Percentiles rank a stretch among this genome's conserved stretches.
Conservation (phyloP, 345 rosid species). For the Cardamine chenopodiifolia region DNA sequence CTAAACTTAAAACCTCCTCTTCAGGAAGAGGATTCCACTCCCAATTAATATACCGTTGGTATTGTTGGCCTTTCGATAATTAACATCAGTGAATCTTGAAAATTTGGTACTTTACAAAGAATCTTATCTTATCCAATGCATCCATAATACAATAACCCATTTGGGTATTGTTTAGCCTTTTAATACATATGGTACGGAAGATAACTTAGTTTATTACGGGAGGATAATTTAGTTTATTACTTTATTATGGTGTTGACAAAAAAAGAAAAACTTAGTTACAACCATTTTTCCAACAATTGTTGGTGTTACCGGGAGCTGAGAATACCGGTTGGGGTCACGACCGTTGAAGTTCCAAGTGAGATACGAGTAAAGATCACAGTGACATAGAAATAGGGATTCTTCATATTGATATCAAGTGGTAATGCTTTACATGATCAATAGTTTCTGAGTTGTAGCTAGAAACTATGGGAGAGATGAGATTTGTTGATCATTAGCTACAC, state of each 20-base stretch:
- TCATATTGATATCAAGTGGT: conserved; percentile 32
- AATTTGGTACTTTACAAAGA: background rate
- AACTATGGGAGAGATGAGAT: too few relatives aligned
- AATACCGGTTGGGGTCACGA: too few relatives aligned
- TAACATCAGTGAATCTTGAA: background rate
- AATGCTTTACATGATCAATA: too few relatives aligned
- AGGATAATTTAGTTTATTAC: background rate
- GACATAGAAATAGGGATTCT: conserved; percentile 34
- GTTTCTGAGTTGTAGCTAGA: too few relatives aligned
- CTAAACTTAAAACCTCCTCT: background rate
- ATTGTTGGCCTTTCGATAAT: background rate
- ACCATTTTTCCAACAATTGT: too few relatives aligned
- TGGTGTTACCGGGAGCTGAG: too few relatives aligned
- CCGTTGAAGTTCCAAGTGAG: too few relatives aligned
- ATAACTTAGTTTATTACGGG: background rate
- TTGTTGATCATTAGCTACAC: background rate
- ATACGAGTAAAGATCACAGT: conserved; percentile 40
- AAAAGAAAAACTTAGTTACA: too few relatives aligned
- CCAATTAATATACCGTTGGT: background rate
- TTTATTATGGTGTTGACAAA: background rate
- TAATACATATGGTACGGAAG: background rate
- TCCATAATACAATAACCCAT: background rate
- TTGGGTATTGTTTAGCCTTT: background rate
- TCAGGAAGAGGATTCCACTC: conserved; percentile 10
- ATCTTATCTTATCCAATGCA: background rate